Evolutionary conservation across 345 rosid species (phyloP).

Genomic region (Hibiscus syriacus): DNA sequence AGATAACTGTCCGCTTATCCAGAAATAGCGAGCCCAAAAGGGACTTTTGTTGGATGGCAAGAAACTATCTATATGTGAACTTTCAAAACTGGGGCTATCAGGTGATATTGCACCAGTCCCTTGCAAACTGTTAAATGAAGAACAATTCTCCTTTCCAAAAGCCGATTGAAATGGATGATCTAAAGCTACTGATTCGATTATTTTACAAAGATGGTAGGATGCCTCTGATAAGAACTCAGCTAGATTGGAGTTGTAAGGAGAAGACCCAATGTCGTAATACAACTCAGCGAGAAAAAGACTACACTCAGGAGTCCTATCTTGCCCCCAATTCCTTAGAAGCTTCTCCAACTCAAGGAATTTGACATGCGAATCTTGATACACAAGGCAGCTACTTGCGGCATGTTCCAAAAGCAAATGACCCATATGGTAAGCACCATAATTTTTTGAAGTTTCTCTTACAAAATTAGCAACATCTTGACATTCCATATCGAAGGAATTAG

Average conservation of each 20-base stretch:
- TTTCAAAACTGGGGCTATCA: conserved; percentile 14
- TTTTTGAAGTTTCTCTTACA: conserved; percentile 59
- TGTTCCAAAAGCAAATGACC: conserved; percentile 83
- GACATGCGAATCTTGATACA: conserved; percentile 39
- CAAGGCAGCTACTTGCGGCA: conserved; percentile 37
- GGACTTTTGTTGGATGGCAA: conserved; percentile 35
- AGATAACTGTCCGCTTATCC: conserved; percentile 87
- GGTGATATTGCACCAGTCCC: conserved; percentile 24
- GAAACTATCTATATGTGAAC: conserved; percentile 22
- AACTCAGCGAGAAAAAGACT: conserved; percentile 89
- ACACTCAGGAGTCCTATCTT: conserved; percentile 76
- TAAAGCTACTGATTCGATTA: conserved; percentile 79
- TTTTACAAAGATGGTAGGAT: conserved; percentile 82
- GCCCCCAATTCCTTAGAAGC: conserved; percentile 77
- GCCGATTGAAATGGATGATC: conserved; percentile 39
- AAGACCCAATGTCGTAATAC: conserved; percentile 61
- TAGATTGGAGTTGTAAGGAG: conserved; percentile 39
- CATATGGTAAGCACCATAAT: conserved; percentile 83
- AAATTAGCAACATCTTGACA: conserved; percentile 39
- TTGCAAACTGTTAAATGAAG: conserved; percentile 28
- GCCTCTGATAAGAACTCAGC: conserved; percentile 58
- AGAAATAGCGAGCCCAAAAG: conserved; percentile 82
- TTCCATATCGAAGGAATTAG: conserved; percentile 38
- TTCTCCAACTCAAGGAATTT: conserved; percentile 80
- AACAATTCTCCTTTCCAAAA: conserved; percentile 25